Evolutionary conservation across 208 protist genomes (phyloP).

Genomic region (Trypanosoma vivax): DNA sequence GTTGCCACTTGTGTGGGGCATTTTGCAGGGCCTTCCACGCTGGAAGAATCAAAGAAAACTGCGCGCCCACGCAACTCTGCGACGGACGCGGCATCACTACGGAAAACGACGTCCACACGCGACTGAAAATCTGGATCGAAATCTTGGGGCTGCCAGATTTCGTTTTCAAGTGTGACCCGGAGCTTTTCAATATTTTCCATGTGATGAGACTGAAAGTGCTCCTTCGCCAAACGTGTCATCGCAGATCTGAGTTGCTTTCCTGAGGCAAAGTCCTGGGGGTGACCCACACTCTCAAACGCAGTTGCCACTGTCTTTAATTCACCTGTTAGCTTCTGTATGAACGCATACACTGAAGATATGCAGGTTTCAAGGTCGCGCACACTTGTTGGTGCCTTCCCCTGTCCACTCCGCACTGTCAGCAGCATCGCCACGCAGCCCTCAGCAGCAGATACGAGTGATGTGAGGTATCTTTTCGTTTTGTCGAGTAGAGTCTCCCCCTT

Average conservation of each 20-base stretch:
- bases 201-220: constrained; percentile 57
- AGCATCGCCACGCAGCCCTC: constrained; percentile 18
- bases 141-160: constrained; percentile 59
- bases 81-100: constrained; percentile 27
- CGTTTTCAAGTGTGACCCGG: constrained; percentile 49
- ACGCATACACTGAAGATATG: constrained; percentile 6
- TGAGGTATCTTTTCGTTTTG: constrained; percentile 12
- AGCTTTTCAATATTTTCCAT: constrained; percentile 50
- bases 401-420: constrained; percentile 18
- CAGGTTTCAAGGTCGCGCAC: constrained; percentile 18
- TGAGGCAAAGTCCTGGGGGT: constrained; percentile 12
- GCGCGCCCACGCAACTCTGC: constrained; percentile 1
- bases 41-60: constrained; percentile 14
- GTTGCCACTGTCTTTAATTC: constrained; percentile 9
- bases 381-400: constrained; percentile 15
- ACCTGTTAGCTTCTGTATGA: constrained; percentile 13
- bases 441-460: constrained; percentile 6
- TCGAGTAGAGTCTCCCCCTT: neutral
- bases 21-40: neutral
- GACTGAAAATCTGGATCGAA: constrained; percentile 53
- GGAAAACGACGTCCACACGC: constrained; percentile 56
- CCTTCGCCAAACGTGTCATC: constrained; percentile 39
- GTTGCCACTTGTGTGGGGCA: neutral
- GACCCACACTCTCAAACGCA: constrained; percentile 5
- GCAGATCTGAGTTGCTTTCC: constrained; percentile 35